These are phyloP conservation scores for Tillandsia fasciculata DNA, from an alignment of 176 grass and related monocot genomes.

Conservation along the genomic window DNA sequence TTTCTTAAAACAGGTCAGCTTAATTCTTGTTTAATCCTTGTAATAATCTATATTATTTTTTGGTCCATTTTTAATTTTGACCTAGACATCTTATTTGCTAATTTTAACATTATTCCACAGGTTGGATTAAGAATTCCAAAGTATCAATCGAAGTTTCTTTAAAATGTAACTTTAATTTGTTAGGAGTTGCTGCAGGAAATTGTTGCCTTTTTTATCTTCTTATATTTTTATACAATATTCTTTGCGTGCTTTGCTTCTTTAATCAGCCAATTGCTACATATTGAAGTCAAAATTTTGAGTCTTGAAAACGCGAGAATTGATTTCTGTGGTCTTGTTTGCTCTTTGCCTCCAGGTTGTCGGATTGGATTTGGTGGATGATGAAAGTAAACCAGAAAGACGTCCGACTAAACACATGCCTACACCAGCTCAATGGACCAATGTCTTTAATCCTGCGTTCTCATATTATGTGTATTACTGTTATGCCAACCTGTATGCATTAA, in stretches of 20 bases:
- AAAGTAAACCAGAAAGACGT: constrained; percentile 95
- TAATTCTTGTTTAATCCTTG: constrained; percentile 15
- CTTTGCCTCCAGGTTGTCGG: constrained; percentile 64
- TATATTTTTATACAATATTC: not conserved
- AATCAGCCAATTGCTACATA: not conserved
- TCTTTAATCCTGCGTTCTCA: constrained; percentile 88
- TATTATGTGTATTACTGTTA: constrained; percentile 97
- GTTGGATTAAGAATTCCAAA: not conserved
- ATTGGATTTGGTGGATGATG: constrained; percentile 98
- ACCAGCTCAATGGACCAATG: constrained; percentile 80
- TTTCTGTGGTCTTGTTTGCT: not conserved
- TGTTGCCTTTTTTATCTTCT: not conserved
- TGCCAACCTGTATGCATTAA: constrained; percentile 81
- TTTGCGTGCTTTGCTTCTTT: not conserved
- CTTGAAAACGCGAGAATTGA: not conserved
- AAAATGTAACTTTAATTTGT: not conserved
- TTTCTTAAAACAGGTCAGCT: constrained; percentile 84
- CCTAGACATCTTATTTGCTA: constrained; percentile 3
- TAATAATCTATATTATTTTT: constrained; percentile 15
- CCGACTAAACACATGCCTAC: constrained; percentile 95
- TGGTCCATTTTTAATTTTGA: not conserved
- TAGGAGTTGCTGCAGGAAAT: not conserved
- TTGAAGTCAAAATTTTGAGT: not conserved
- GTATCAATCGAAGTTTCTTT: no score
- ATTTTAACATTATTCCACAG: not conserved